A percentile compares a stretch with the other conserved stretches of the same genome.
phyloP scores from a whole-genome alignment of 768 basidiomycete genomes.

The Boletus vinaceobasis region DNA sequence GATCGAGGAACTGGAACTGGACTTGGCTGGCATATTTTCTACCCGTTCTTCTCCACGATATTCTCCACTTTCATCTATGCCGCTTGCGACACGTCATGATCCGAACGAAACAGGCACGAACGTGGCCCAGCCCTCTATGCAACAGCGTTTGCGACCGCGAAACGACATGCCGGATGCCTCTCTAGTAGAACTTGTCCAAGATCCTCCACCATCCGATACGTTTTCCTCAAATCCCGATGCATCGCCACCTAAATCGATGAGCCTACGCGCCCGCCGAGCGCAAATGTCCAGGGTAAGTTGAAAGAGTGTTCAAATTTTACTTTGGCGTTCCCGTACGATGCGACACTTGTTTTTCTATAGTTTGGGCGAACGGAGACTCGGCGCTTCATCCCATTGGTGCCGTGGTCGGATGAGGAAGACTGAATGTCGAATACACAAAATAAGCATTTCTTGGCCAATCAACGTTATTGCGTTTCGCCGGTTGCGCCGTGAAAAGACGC shows the following conservation, averaged over 20 bases:
- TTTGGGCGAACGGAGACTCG: slow-evolving; percentile 25
- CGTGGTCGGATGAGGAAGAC: slow-evolving; percentile 32
- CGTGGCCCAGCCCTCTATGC: not conserved
- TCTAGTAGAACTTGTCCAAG: not conserved
- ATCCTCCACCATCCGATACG: not conserved
- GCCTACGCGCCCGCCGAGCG: slow-evolving; percentile 30
- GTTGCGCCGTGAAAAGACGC: slow-evolving; percentile 9
- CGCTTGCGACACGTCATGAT: not conserved
- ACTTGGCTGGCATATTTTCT: slow-evolving; percentile 11
- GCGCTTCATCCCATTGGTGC: slow-evolving; percentile 27
- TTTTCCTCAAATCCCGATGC: not conserved
- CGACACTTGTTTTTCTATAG: slow-evolving; percentile 13
- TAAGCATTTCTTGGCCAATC: slow-evolving; percentile 15
- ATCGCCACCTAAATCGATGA: slow-evolving; percentile 28
- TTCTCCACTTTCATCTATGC: slow-evolving; percentile 7
- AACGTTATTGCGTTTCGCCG: slow-evolving; percentile 8
- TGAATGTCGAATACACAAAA: slow-evolving; percentile 13
- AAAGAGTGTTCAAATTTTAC: not conserved
- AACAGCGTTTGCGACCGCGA: not conserved
- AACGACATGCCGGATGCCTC: not conserved
- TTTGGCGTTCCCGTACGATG: not conserved
- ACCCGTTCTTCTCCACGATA: slow-evolving; percentile 14
- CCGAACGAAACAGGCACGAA: not conserved
- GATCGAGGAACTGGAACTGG: slow-evolving; percentile 14
- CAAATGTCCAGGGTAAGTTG: slow-evolving; percentile 27